Evolutionary conservation across 306 rosid species (phyloP).

Genomic region (Psophocarpus tetragonolobus): DNA sequence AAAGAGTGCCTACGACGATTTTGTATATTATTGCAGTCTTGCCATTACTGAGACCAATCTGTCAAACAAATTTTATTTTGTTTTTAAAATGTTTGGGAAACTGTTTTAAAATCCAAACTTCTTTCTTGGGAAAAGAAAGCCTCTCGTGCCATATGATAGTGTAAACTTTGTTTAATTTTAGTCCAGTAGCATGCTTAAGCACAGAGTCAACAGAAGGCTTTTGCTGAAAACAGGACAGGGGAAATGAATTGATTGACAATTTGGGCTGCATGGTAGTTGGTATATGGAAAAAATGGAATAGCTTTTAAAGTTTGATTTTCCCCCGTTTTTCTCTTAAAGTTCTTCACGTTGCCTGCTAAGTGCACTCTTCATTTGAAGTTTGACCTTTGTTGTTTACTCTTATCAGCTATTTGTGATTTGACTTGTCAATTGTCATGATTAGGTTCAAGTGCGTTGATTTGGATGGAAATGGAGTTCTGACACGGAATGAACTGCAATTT

Average conservation of each 20-base stretch:
- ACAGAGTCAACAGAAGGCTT: neutral
- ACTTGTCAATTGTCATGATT: slow-evolving; percentile 35
- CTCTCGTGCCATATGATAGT: slow-evolving; percentile 5
- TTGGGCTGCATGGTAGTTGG: slow-evolving; percentile 17
- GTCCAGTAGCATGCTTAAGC: neutral
- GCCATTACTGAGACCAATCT: neutral
- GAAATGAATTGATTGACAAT: neutral
- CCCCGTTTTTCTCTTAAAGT: neutral
- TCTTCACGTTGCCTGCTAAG: slow-evolving; percentile 4
- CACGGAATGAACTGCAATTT: slow-evolving; percentile 93
- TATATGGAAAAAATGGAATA: neutral
- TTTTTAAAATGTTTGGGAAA: neutral
- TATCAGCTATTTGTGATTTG: slow-evolving; percentile 20
- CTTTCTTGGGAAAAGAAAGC: neutral
- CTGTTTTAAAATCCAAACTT: neutral
- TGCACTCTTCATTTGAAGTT: slow-evolving; percentile 16
- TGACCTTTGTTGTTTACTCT: slow-evolving; percentile 24
- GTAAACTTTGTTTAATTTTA: neutral
- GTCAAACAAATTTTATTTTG: neutral
- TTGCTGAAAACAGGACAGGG: neutral
- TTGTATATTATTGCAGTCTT: slow-evolving; percentile 19
- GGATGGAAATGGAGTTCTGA: slow-evolving; percentile 92
- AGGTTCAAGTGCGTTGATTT: slow-evolving; percentile 99
- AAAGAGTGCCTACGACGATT: neutral
- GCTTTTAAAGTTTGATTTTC: neutral